Percentiles rank a stretch among this genome's conserved stretches.
Evolutionary conservation across 1,284 basidiomycete genomes (phyloP).

Genomic region (Hypsizygus ulmarius): DNA sequence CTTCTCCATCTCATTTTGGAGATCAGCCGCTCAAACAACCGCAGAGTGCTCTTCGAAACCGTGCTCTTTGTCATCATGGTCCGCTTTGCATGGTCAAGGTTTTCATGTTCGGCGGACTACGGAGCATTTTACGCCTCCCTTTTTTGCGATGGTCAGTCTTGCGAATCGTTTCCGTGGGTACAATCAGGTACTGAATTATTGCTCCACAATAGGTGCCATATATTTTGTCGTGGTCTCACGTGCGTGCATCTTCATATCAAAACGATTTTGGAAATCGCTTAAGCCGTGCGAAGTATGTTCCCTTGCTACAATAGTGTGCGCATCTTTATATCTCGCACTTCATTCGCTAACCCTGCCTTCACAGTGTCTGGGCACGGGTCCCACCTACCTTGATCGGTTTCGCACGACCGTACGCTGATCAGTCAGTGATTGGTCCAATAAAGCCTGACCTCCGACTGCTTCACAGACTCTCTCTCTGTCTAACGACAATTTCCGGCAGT

Average conservation of each 20-base stretch:
- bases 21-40: background rate
- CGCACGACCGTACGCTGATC: slow-evolving; percentile 11
- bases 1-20: background rate
- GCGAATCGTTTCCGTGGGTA: background rate
- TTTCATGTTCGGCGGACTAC: background rate
- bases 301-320: slow-evolving; percentile 9
- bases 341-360: background rate
- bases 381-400: slow-evolving; percentile 3
- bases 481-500: slow-evolving; percentile 6
- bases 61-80: slow-evolving; percentile 7
- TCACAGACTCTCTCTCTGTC: slow-evolving; percentile 11
- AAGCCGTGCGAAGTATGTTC: slow-evolving; percentile 5
- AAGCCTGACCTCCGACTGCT: background rate
- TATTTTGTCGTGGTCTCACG: slow-evolving; percentile 11
- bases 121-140: slow-evolving; percentile 7
- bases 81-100: slow-evolving; percentile 4
- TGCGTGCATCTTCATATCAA: background rate
- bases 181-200: background rate
- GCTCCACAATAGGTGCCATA: background rate
- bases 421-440: background rate
- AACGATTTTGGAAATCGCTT: background rate
- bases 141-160: slow-evolving; percentile 11
- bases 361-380: slow-evolving; percentile 7
- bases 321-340: background rate
- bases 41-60: slow-evolving; percentile 9